Evolutionary conservation across 805 yeast genomes (phyloP), one percentile per base, ranked within the genome.

Genomic region (Schizosaccharomyces cryophilus): DNA sequence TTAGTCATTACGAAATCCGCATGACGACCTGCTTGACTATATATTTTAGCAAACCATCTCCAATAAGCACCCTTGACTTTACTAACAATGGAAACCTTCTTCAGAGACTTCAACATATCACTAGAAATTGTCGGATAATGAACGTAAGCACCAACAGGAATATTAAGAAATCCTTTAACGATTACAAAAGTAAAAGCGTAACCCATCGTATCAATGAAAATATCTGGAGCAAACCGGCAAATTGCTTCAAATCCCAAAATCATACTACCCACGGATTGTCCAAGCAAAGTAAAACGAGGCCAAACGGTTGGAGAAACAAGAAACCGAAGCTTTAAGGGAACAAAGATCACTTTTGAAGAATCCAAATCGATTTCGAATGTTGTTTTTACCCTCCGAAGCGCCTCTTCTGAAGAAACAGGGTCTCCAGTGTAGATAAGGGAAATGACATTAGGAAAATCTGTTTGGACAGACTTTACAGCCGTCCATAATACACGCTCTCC

Each of bases 401-500:
- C 68, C 19, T 58, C 60, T 24, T 60, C 64, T 9, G 62, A 31
- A 24, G 79, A 80, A 5, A 66, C 67, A 4, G 63, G 64, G 66
- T 82, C 85, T 24, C 86, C 86, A 17, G 89, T 82, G 69, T 93
- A 93, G 7, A 93, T 74, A 1, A 80, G 82, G 1, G 78, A 85
- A 6, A 85, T 72, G 66, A 81, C 80, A 35, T 71, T 67, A 5
- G 72, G 71, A 63, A 77, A 74, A 26, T 74, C 71, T 9, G 70
- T 65, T 63, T 89, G 73, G 0, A 95, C 85, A 40, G 83, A 77
- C 65, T 79, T 77, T 5, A 90, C 86, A 0, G 96, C 95, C 61
- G 86, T 88, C 98, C 98, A 93, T 51, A 93, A 74, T 0, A 93
- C 98, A 62, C 90, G 80, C 69, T 93, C 99, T 29, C 99, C 99